Evolutionary conservation across 352 stramenopile species (phyloP).

Genomic region (Pythium folliculosum): DNA sequence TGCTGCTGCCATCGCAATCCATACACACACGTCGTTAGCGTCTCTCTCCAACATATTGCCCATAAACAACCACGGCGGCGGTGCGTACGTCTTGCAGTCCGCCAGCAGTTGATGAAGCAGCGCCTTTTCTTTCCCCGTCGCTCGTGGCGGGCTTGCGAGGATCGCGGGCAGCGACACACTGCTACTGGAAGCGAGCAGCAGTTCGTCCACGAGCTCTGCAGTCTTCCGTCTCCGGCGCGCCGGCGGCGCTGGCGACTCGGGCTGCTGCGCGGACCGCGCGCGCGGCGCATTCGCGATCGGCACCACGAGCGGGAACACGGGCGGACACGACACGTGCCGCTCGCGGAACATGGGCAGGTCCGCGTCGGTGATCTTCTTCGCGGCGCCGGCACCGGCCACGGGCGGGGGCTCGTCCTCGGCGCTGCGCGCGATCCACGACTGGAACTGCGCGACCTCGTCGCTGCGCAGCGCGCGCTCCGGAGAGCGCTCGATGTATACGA

Average conservation of each 20-base stretch:
- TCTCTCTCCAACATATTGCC: not conserved
- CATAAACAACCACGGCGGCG: not conserved
- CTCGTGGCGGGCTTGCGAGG: constrained; percentile 28
- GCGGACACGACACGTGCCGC: constrained; percentile 25
- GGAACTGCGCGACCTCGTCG: constrained; percentile 32
- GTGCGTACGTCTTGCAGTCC: constrained; percentile 45
- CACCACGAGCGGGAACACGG: constrained; percentile 11
- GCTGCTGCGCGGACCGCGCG: not conserved
- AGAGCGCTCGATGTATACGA: constrained; percentile 7
- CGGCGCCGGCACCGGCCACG: constrained; percentile 47
- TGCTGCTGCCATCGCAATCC: not conserved
- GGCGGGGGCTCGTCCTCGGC: constrained; percentile 31
- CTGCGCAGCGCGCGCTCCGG: not conserved
- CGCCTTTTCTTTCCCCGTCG: constrained; percentile 34
- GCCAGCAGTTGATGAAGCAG: constrained; percentile 44
- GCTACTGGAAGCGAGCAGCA: constrained; percentile 15
- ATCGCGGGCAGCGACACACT: constrained; percentile 35
- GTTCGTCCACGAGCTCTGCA: constrained; percentile 29
- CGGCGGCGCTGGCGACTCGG: constrained; percentile 6
- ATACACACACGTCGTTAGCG: not conserved
- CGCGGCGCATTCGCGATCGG: not conserved
- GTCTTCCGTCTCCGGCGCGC: constrained; percentile 19
- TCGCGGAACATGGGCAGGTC: constrained; percentile 62
- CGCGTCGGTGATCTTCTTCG: constrained; percentile 39
- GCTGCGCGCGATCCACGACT: constrained; percentile 47